phyloP scores from a whole-genome alignment of 139 green algal genomes.

The Chlorokybus atmophyticus region DNA sequence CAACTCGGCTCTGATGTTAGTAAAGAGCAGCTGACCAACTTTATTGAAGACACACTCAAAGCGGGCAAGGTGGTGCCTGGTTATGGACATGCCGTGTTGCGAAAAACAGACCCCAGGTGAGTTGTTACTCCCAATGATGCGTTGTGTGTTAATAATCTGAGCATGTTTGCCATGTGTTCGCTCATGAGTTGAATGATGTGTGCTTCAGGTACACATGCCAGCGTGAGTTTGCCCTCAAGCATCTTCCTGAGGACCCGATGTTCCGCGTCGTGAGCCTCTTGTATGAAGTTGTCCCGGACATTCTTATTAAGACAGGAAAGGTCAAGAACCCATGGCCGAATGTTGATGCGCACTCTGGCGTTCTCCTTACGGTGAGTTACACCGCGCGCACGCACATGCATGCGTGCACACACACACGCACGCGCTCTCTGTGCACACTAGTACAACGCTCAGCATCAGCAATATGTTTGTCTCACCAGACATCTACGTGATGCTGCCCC shows the following conservation, averaged over 20 bases:
- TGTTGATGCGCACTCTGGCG: conserved; percentile 90
- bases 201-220: conserved; percentile 84
- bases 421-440: too few species aligned
- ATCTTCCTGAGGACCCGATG: conserved; percentile 81
- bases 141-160: too few species aligned
- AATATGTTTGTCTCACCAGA: too few species aligned
- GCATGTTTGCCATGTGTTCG: too few species aligned
- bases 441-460: too few species aligned
- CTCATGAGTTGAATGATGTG: too few species aligned
- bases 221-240: conserved; percentile 80
- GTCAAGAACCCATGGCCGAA: conserved; percentile 99
- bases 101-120: conserved; percentile 93
- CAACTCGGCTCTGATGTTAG: conserved; percentile 58
- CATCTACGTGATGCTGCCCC: too few species aligned
- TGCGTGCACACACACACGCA: too few species aligned
- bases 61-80: conserved; percentile 82
- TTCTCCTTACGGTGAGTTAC: too few species aligned
- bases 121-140: too few species aligned
- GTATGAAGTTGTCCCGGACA: conserved; percentile 72
- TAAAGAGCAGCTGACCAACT: conserved; percentile 74
- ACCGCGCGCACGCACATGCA: too few species aligned
- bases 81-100: conserved; percentile 93
- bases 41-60: conserved; percentile 77
- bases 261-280: conserved; percentile 72
- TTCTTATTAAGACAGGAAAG: conserved; percentile 82